Conservation (phyloP, 805 yeast species). For the Yamadazyma takamatsuzukensis region DNA sequence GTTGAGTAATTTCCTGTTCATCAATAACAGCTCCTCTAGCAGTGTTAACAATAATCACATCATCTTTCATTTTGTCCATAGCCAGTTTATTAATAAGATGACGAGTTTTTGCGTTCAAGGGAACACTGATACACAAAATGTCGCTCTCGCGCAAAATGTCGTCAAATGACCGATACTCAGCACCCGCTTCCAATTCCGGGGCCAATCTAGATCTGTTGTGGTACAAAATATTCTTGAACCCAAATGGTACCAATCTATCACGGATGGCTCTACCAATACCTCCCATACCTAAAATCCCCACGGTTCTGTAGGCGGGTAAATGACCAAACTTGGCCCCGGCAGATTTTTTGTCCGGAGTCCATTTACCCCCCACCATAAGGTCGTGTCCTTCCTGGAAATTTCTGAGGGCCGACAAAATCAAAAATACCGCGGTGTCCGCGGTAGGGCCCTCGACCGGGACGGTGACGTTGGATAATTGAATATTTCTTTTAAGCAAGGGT, state of each 20-base stretch:
- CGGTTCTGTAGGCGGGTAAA: constrained; percentile 71
- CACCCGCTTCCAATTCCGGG: constrained; percentile 62
- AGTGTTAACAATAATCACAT: constrained; percentile 75
- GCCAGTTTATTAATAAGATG: constrained; percentile 64
- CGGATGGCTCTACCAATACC: constrained; percentile 85
- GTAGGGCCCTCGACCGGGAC: constrained; percentile 66
- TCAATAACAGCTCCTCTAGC: constrained; percentile 86
- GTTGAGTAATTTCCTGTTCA: constrained; percentile 54
- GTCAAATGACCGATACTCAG: constrained; percentile 70
- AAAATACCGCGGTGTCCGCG: constrained; percentile 65
- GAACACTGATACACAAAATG: constrained; percentile 70
- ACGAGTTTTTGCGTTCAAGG: constrained; percentile 67
- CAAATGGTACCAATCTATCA: constrained; percentile 70
- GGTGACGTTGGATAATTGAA: constrained; percentile 69
- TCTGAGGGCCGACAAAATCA: constrained; percentile 61
- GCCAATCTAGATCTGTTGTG: constrained; percentile 62
- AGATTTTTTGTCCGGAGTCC: constrained; percentile 45
- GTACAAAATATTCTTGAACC: constrained; percentile 66
- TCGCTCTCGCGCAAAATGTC: constrained; percentile 63
- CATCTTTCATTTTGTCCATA: constrained; percentile 69
- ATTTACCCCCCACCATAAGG: constrained; percentile 53
- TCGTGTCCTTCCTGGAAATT: constrained; percentile 62
- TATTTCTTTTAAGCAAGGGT: constrained; percentile 46
- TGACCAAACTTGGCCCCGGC: constrained; percentile 61
- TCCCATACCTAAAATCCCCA: constrained; percentile 85